phyloP scores from a whole-genome alignment of 371 early-diverging fungal genomes.

The Saksenaea oblongispora region DNA sequence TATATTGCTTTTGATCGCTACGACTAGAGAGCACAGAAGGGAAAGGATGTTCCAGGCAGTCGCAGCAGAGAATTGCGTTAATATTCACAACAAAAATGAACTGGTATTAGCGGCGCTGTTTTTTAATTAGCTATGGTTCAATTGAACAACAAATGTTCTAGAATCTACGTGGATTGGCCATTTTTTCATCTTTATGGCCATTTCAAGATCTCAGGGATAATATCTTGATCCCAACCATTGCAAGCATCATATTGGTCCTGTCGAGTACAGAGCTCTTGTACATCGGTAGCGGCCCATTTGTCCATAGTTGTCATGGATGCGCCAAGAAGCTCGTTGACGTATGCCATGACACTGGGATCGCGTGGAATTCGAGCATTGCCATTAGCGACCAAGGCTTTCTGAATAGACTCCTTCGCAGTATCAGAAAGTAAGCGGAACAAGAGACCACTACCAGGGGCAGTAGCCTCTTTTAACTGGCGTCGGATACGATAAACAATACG shows the following conservation, averaged over 20 bases:
- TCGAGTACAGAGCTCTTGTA: slow-evolving; percentile 37
- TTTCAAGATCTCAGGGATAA: slow-evolving; percentile 41
- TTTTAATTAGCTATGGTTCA: neutral
- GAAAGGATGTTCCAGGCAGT: too few species aligned
- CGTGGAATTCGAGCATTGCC: slow-evolving; percentile 37
- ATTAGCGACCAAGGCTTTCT: slow-evolving; percentile 27
- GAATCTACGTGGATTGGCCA: neutral
- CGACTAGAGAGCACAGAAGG: too few species aligned
- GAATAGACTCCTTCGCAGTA: slow-evolving; percentile 29
- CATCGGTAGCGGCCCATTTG: slow-evolving; percentile 35
- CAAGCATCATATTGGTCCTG: slow-evolving; percentile 38
- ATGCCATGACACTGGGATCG: slow-evolving; percentile 26
- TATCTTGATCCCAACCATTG: slow-evolving; percentile 44
- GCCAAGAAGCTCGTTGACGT: slow-evolving; percentile 29
- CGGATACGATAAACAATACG: slow-evolving; percentile 44
- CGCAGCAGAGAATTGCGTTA: too few species aligned
- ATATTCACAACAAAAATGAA: too few species aligned
- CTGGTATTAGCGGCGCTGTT: neutral
- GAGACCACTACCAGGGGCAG: slow-evolving; percentile 36
- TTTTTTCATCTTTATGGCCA: slow-evolving; percentile 41
- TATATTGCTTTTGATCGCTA: too few species aligned
- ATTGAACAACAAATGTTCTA: neutral
- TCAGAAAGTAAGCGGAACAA: slow-evolving; percentile 32
- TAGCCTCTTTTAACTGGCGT: slow-evolving; percentile 33
- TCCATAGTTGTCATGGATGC: slow-evolving; percentile 29